Percentiles rank a stretch among this genome's conserved stretches.
Conservation (phyloP, 2,329 filamentous ascomycete genomes). For the Ceratocystiopsis minuta region DNA sequence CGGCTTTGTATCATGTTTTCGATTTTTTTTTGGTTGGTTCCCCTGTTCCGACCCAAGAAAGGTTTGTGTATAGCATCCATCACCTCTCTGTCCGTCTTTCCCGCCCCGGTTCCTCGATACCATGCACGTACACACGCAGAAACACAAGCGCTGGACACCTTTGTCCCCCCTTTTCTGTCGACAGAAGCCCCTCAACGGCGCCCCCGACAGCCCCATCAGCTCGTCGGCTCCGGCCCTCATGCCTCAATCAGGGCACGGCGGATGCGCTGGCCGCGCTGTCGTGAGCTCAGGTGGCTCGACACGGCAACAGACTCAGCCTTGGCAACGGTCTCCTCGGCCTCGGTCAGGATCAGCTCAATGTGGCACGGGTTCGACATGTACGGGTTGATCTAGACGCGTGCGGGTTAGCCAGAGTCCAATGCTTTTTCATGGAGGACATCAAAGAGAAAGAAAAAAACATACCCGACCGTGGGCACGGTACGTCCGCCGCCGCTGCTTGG, state of each 20-base stretch:
- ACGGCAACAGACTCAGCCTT: conserved; percentile 58
- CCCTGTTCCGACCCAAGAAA: no score
- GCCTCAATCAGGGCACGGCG: conserved; percentile 48
- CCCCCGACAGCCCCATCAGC: no score
- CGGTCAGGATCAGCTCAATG: conserved; percentile 98
- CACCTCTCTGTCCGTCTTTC: no score
- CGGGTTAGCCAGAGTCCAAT: not conserved
- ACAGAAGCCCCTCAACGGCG: no score
- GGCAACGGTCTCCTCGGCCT: conserved; percentile 88
- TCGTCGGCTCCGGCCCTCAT: conserved; percentile 18
- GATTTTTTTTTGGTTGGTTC: no score
- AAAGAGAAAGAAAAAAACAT: conserved; percentile 30
- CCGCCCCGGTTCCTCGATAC: no score
- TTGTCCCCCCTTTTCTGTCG: no score
- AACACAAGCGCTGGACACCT: no score
- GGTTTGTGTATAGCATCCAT: no score
- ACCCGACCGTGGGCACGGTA: conserved; percentile 99
- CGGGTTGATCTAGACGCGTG: conserved; percentile 80
- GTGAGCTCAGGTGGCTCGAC: conserved; percentile 64
- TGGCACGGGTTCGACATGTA: conserved; percentile 99
- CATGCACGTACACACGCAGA: no score
- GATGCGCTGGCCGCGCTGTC: conserved; percentile 67
- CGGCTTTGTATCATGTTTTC: no score
- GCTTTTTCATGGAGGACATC: not conserved
- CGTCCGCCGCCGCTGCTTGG: conserved; percentile 96